Conservation (phyloP, 257 asterid species). For the Solanum pimpinellifolium region DNA sequence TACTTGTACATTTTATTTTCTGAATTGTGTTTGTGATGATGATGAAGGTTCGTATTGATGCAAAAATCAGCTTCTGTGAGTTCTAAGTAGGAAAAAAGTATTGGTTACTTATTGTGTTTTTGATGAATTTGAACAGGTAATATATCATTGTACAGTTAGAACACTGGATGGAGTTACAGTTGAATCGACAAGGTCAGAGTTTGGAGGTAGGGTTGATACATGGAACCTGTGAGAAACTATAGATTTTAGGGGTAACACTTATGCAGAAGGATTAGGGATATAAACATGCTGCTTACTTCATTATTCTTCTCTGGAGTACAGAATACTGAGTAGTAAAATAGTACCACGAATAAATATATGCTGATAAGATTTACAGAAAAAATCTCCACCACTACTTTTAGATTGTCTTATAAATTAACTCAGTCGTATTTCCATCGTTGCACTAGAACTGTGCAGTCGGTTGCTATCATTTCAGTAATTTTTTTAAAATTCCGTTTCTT, state of each 20-base stretch:
- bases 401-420: not conserved
- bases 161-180: slow-evolving; percentile 81
- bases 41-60: not conserved
- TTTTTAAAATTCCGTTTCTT: not conserved
- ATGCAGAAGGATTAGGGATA: not conserved
- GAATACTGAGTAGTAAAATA: not conserved
- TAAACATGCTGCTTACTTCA: not conserved
- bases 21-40: not conserved
- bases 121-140: slow-evolving; percentile 37
- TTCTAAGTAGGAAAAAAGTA: not conserved
- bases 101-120: not conserved
- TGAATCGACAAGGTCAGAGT: slow-evolving; percentile 66
- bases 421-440: not conserved
- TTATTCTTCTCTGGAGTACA: not conserved
- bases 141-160: slow-evolving; percentile 80
- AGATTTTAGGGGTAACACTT: not conserved
- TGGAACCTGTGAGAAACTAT: not conserved
- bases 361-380: not conserved
- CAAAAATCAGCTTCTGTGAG: not conserved
- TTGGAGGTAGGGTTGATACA: slow-evolving; percentile 49
- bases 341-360: not conserved
- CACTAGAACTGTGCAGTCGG: not conserved
- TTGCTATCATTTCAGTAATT: not conserved
- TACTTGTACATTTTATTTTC: not conserved
- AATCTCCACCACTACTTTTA: not conserved